phyloP scores from a whole-genome alignment of 2,329 filamentous ascomycete genomes.

The Fusarium chuoi region DNA sequence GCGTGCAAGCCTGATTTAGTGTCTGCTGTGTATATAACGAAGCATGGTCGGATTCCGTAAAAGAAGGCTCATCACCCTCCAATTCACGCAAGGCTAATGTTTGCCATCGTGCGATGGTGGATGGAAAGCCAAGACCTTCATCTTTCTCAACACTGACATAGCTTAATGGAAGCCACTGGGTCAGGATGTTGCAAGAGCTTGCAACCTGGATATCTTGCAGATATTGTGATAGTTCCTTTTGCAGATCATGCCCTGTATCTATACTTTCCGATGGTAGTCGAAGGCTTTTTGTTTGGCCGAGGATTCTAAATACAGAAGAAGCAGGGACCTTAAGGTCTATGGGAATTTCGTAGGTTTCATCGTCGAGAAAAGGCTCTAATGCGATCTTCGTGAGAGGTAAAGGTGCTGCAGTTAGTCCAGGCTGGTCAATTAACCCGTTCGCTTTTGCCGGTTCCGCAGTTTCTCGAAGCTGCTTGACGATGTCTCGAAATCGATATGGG shows the following conservation, averaged over 20 bases:
- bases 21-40: not conserved
- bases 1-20: not conserved
- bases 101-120: slow-evolving; percentile 32
- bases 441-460: slow-evolving; percentile 6
- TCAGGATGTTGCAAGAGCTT: slow-evolving; percentile 32
- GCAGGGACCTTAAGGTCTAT: not conserved
- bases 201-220: slow-evolving; percentile 26
- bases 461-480: slow-evolving; percentile 32
- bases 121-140: slow-evolving; percentile 44
- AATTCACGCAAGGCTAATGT: slow-evolving; percentile 42
- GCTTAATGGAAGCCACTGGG: slow-evolving; percentile 47
- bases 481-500: slow-evolving; percentile 44
- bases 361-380: slow-evolving; percentile 2
- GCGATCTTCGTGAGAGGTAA: slow-evolving; percentile 30
- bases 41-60: not conserved
- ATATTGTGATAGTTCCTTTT: slow-evolving; percentile 40
- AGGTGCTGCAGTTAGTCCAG: slow-evolving; percentile 20
- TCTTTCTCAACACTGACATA: slow-evolving; percentile 38
- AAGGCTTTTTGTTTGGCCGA: slow-evolving; percentile 8
- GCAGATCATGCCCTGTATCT: slow-evolving; percentile 37
- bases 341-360: not conserved
- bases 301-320: not conserved
- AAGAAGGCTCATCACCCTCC: slow-evolving; percentile 36
- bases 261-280: slow-evolving; percentile 38
- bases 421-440: slow-evolving; percentile 38